A percentile compares a stretch with the other conserved stretches of the same genome.
These are phyloP conservation scores for Cyberlindnera americana DNA, from an alignment of 805 yeast species.

Conservation along the genomic window DNA sequence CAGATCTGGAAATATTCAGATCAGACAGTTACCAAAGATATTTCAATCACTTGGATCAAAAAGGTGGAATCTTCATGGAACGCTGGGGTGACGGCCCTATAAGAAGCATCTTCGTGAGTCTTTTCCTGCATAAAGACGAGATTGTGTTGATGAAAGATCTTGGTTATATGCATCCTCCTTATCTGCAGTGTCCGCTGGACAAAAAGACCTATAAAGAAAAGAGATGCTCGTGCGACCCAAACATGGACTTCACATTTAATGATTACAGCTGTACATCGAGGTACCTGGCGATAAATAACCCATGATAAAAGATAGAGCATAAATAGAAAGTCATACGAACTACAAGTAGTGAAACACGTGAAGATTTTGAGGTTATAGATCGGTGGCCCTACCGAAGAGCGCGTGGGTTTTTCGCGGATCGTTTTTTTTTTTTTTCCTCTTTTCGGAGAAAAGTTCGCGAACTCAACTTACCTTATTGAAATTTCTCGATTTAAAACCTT, in stretches of 20 bases:
- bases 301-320: too few relatives aligned
- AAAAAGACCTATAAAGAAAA: conserved; percentile 49
- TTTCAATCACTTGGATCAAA: conserved; percentile 64
- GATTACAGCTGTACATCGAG: conserved; percentile 66
- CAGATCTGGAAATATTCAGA: conserved; percentile 72
- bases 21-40: conserved; percentile 63
- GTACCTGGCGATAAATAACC: conserved; percentile 44
- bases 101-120: conserved; percentile 74
- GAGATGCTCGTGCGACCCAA: conserved; percentile 72
- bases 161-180: conserved; percentile 77
- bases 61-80: conserved; percentile 86
- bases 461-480: too few relatives aligned
- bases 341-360: too few relatives aligned
- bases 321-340: too few relatives aligned
- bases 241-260: conserved; percentile 68
- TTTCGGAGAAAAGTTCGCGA: too few relatives aligned
- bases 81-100: conserved; percentile 94
- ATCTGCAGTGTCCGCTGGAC: conserved; percentile 73
- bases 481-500: too few relatives aligned
- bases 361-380: too few relatives aligned
- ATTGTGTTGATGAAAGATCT: conserved; percentile 76
- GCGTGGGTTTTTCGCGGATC: too few relatives aligned
- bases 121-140: conserved; percentile 60
- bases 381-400: too few relatives aligned
- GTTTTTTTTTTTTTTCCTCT: too few relatives aligned